These are phyloP conservation scores for Zygosaccharomyces pseudobailii DNA, from an alignment of 1,139 yeast genomes.

Conservation along the genomic window DNA sequence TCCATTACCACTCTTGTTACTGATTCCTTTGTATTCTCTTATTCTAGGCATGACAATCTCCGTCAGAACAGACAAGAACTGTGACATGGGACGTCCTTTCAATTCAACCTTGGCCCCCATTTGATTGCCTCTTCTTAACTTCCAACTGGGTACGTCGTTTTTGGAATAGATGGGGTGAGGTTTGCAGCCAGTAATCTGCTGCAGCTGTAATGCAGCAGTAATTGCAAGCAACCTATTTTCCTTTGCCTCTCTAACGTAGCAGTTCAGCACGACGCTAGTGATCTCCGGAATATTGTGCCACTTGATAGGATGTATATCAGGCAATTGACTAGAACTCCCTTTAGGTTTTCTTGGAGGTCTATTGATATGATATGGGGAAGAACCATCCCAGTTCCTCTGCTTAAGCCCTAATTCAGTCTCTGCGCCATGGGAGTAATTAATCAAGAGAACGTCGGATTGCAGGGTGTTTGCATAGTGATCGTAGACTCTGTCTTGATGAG, in stretches of 20 bases:
- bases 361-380: slow-evolving; percentile 85
- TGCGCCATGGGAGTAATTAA: slow-evolving; percentile 65
- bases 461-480: slow-evolving; percentile 74
- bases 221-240: slow-evolving; percentile 71
- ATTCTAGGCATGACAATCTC: slow-evolving; percentile 92
- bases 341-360: slow-evolving; percentile 64
- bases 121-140: slow-evolving; percentile 78
- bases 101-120: slow-evolving; percentile 88
- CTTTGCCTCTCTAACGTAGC: slow-evolving; percentile 73
- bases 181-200: slow-evolving; percentile 89
- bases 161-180: slow-evolving; percentile 71
- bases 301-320: slow-evolving; percentile 63
- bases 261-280: slow-evolving; percentile 60
- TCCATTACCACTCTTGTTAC: slow-evolving; percentile 72
- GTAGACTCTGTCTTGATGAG: slow-evolving; percentile 72
- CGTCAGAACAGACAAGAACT: slow-evolving; percentile 77
- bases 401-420: slow-evolving; percentile 57
- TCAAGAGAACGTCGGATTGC: slow-evolving; percentile 70
- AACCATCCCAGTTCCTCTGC: slow-evolving; percentile 79
- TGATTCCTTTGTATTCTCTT: slow-evolving; percentile 79
- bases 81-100: slow-evolving; percentile 77
- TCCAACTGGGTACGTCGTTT: slow-evolving; percentile 82
- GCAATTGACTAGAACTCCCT: slow-evolving; percentile 64
- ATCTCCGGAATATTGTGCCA: slow-evolving; percentile 69
- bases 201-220: slow-evolving; percentile 74